Conservation (phyloP, 2,329 filamentous ascomycete species). For the Colletotrichum spinosum region DNA sequence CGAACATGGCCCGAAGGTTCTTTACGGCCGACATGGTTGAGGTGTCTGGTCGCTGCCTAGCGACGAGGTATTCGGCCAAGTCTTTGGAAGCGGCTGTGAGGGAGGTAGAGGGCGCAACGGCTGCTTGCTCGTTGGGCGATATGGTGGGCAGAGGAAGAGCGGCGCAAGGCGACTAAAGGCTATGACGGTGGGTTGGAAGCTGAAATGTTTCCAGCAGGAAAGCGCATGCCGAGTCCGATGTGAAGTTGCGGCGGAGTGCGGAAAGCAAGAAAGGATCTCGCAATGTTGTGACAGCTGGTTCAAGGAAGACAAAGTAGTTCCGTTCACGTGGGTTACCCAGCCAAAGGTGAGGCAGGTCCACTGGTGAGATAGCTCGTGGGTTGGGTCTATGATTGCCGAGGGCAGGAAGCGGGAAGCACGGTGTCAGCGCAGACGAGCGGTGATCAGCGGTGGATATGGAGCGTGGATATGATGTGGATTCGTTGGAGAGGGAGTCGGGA, state of each 20-base stretch:
- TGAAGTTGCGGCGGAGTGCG: constrained; percentile 4
- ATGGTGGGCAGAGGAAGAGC: constrained; percentile 17
- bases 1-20: constrained; percentile 84
- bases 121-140: constrained; percentile 11
- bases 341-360: background rate
- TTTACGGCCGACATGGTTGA: constrained; percentile 74
- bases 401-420: constrained; percentile 9
- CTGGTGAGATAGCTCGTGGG: constrained; percentile 14
- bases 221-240: constrained; percentile 24
- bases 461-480: constrained; percentile 6
- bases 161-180: constrained; percentile 9
- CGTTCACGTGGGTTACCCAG: no score
- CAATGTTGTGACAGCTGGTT: no score
- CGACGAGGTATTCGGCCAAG: constrained; percentile 12
- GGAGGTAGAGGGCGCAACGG: constrained; percentile 16
- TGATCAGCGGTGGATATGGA: constrained; percentile 5
- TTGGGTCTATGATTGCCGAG: constrained; percentile 13
- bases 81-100: constrained; percentile 18
- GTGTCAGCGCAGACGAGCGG: constrained; percentile 15
- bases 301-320: no score
- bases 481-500: constrained; percentile 6
- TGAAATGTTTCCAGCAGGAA: constrained; percentile 19
- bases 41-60: constrained; percentile 38
- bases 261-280: background rate
- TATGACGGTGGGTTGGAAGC: constrained; percentile 12